Evolutionary conservation across 2,329 filamentous ascomycete genomes (phyloP), one percentile per base, ranked within the genome.

Genomic region (Paracamarosporium sp.): DNA sequence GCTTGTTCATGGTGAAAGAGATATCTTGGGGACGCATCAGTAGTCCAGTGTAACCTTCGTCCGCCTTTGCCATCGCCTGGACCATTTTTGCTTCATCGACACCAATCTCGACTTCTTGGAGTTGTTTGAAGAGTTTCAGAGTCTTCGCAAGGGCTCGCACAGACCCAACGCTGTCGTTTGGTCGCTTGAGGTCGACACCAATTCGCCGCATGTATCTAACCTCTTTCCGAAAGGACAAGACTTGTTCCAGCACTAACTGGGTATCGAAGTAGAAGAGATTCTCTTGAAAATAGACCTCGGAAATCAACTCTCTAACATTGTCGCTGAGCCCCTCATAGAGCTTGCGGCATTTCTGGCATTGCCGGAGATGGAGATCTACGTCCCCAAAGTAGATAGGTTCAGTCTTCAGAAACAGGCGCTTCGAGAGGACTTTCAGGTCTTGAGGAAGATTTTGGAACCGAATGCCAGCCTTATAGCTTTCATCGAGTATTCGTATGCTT

Each of bases 51-150:
- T 46, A 59, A 5, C 56, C 56, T 1, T 52, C 15, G 11, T 35
- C 20, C 2, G 27, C n/a, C 2, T 33, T 17, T 1, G 13, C 30
- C 28, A 33, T 33, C 4, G 33, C 17, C 27, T 51, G 17, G 5
- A 62, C 54, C 30, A 64, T n/a, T 2, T 33, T 4, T 2, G 20
- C 20, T 48, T 73, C 70, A 40, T 71, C 55, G 7, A 71, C 57
- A 8, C 63, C 55, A 17, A 74, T 68, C n/a, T 44, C 55, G 5
- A 73, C 52, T 53, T 68, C 57, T 40, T 65, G 20, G 4, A 73
- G 60, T 4, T 44, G 9, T 8, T 31, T 44, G 20, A 27, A 53
- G 3, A 24, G 25, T 4, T 9, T 15, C 12, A 44, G 50, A 9
- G n/a, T 11, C 36, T n/a, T 20, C 2, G n/a, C 24, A 44, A 30